phyloP scores from a whole-genome alignment of 1,139 yeast genomes.

The Suhomyces chickasaworum region DNA sequence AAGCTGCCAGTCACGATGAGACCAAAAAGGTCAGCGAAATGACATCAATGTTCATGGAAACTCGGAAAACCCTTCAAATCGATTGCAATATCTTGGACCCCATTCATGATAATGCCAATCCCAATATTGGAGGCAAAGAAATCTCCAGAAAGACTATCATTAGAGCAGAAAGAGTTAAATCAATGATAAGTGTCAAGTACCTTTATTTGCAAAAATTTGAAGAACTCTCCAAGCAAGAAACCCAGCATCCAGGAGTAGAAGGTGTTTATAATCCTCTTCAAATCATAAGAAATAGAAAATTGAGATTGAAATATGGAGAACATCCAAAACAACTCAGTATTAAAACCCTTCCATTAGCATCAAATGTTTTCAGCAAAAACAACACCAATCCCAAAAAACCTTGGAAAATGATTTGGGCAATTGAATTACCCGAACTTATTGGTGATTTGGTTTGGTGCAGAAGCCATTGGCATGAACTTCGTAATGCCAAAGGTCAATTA shows the following conservation, averaged over 20 bases:
- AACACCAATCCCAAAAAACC: conserved; percentile 30
- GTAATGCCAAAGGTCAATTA: conserved; percentile 52
- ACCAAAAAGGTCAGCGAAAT: conserved; percentile 45
- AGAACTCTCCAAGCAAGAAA: conserved; percentile 16
- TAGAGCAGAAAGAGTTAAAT: conserved; percentile 56
- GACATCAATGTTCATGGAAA: conserved; percentile 44
- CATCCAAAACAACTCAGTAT: conserved; percentile 36
- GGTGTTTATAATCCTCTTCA: conserved; percentile 82
- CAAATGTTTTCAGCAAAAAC: conserved; percentile 53
- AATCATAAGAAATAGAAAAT: conserved; percentile 67
- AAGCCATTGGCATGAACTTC: conserved; percentile 63
- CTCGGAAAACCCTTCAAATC: conserved; percentile 43
- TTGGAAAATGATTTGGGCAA: conserved; percentile 61
- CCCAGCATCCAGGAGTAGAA: conserved; percentile 52
- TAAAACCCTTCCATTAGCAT: conserved; percentile 51
- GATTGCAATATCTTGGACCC: conserved; percentile 44
- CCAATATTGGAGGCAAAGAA: conserved; percentile 17
- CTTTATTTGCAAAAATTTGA: conserved; percentile 45
- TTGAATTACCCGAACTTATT: conserved; percentile 62
- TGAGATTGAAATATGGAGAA: conserved; percentile 48
- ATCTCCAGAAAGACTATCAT: conserved; percentile 43
- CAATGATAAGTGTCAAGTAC: conserved; percentile 55
- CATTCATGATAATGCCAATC: conserved; percentile 17
- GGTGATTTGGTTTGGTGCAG: conserved; percentile 69
- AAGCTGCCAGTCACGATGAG: conserved; percentile 16